Evolutionary conservation across 495 filamentous ascomycete genomes (phyloP), one percentile per base, ranked within the genome.

Genomic region (Pyrenula aspistea): DNA sequence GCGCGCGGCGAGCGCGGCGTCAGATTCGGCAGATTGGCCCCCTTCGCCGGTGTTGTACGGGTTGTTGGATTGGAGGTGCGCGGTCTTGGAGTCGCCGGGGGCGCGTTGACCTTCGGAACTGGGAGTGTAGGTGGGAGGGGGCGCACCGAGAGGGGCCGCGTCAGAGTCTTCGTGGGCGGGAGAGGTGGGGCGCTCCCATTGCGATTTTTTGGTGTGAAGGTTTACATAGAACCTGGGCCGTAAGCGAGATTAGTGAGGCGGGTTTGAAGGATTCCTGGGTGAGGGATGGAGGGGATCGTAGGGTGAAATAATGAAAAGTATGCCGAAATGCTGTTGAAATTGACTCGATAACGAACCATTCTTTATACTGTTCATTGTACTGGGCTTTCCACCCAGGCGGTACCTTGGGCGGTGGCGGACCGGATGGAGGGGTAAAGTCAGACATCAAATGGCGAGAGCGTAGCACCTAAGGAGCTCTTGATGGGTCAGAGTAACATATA

Each of bases 331-430:
- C 25, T 24, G n/a, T n/a, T 15, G 42, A 31, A 49, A 24, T 59
- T 49, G n/a, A n/a, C n/a, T n/a, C n/a, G n/a, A 11, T 49, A 22
- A 54, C 80, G 60, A 67, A 91, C 88, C 85, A 89, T 85, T 89
- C 82, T 25, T 82, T 78, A 69, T 89, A 90, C 57, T 83, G 79
- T 0, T 83, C 78, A 61, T 89, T 85, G 69, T 79, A 95, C 50
- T 87, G 81, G 10, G 83, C 84, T 63, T 86, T 84, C 89, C 90
- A 97, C 56, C 92, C 92, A 63, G 87, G 85, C 0, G 92, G 93
- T 1, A 95, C 85, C 59, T 82, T 81, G 22, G 90, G 91, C 10
- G 93, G 91, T 36, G 91, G 90, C 53, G 92, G 92, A 3, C 88
- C 88, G 1, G 80, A 63, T 20, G 89, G 89, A 57, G 88, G 80